phyloP scores from a whole-genome alignment of 139 green algal genomes.

The Trebouxia sp. region DNA sequence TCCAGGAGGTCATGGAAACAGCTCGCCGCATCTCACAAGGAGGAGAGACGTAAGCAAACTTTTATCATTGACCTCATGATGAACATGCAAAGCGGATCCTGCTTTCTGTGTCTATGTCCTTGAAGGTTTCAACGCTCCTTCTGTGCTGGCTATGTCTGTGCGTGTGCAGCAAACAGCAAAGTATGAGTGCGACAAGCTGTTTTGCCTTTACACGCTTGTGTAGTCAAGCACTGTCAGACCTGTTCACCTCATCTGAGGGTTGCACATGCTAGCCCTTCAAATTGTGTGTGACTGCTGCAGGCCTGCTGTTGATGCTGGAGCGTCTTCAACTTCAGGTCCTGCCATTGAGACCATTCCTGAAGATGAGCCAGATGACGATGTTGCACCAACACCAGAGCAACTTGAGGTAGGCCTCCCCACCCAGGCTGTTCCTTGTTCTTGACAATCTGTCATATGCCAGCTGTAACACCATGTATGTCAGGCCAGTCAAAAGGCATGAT shows the following conservation, averaged over 20 bases:
- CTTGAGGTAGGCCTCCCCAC: slow-evolving; percentile 51
- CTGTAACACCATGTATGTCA: too few relatives aligned
- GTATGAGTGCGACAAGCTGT: not conserved
- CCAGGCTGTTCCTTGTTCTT: too few relatives aligned
- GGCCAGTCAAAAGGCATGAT: too few relatives aligned
- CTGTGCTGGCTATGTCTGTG: too few relatives aligned
- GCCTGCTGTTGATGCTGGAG: not conserved
- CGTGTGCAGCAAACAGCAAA: too few relatives aligned
- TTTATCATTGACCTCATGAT: too few relatives aligned
- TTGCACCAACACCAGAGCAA: slow-evolving; percentile 59
- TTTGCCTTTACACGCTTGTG: not conserved
- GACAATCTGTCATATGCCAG: too few relatives aligned
- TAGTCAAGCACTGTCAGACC: not conserved
- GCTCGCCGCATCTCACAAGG: slow-evolving; percentile 40
- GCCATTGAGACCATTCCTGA: slow-evolving; percentile 21
- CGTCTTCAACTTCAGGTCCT: not conserved
- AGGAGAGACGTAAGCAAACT: slow-evolving; percentile 20
- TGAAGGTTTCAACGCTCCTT: too few relatives aligned
- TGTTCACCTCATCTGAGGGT: not conserved
- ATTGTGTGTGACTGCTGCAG: not conserved
- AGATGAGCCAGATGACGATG: slow-evolving; percentile 36
- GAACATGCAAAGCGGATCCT: too few relatives aligned
- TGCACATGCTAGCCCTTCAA: too few relatives aligned
- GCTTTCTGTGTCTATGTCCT: too few relatives aligned
- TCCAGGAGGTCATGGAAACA: slow-evolving; percentile 59